Percentiles rank a stretch among this genome's conserved stretches.
phyloP scores from a whole-genome alignment of 208 protist genomes.

The Trypanosoma lewisi region DNA sequence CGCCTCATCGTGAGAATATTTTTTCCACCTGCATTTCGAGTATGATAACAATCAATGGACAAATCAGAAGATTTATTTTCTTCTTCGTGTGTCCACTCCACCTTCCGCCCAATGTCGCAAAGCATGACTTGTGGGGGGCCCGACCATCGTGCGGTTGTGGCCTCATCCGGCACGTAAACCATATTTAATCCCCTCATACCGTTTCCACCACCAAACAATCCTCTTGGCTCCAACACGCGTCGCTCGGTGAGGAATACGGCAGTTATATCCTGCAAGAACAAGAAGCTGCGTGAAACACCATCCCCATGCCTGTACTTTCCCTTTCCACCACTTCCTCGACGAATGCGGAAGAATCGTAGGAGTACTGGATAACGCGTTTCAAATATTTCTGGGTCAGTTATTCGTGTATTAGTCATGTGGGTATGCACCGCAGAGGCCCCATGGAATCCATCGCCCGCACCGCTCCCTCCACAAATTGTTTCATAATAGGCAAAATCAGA shows the following conservation, averaged over 20 bases:
- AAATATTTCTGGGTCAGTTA: conserved; percentile 93
- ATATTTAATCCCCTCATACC: conserved; percentile 76
- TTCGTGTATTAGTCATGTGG: conserved; percentile 97
- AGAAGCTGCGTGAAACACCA: conserved; percentile 90
- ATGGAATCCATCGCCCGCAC: conserved; percentile 86
- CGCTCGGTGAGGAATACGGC: conserved; percentile 92
- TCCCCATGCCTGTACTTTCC: conserved; percentile 87
- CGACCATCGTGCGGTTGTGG: background rate
- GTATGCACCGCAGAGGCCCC: conserved; percentile 91
- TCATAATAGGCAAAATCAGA: conserved; percentile 94
- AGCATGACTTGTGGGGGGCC: conserved; percentile 37
- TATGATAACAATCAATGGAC: conserved; percentile 20
- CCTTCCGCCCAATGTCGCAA: conserved; percentile 34
- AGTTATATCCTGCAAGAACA: conserved; percentile 72
- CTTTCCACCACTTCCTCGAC: conserved; percentile 77
- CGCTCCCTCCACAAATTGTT: conserved; percentile 94
- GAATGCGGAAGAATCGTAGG: conserved; percentile 79
- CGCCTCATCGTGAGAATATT: conserved; percentile 46
- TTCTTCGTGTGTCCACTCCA: conserved; percentile 39
- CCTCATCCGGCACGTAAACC: conserved; percentile 32
- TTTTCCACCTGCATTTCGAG: conserved; percentile 62
- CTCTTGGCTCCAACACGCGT: conserved; percentile 77
- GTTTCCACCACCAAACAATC: conserved; percentile 75
- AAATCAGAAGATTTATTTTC: background rate
- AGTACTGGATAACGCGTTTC: conserved; percentile 93